phyloP scores from a whole-genome alignment of 148 eudicot genomes.

The Rhododendron molle region DNA sequence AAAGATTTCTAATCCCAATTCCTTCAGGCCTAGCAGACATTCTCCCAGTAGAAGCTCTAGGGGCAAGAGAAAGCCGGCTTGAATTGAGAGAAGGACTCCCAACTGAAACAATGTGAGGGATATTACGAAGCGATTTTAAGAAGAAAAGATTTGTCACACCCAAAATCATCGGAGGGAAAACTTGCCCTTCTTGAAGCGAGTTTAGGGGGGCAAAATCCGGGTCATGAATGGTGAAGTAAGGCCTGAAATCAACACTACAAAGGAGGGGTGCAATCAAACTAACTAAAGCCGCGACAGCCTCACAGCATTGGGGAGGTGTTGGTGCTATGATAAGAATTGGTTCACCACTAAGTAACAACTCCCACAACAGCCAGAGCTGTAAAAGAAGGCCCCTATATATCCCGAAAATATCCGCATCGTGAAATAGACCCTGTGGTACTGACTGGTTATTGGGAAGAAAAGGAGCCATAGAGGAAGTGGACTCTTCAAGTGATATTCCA shows the following conservation, averaged over 20 bases:
- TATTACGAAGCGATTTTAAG: constrained; percentile 75
- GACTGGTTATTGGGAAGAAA: constrained; percentile 78
- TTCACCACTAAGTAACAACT: constrained; percentile 83
- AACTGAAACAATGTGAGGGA: constrained; percentile 84
- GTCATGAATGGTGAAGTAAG: constrained; percentile 96
- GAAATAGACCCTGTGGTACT: constrained; percentile 83
- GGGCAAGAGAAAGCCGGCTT: constrained; percentile 40
- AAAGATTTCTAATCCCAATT: constrained; percentile 47
- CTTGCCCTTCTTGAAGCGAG: constrained; percentile 60
- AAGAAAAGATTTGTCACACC: constrained; percentile 95
- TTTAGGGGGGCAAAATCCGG: constrained; percentile 72
- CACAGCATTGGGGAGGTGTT: constrained; percentile 93
- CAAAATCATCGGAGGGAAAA: constrained; percentile 81
- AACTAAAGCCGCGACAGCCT: constrained; percentile 92
- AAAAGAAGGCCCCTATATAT: constrained; percentile 73
- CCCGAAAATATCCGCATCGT: constrained; percentile 92
- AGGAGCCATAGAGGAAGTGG: constrained; percentile 58
- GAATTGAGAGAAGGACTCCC: constrained; percentile 71
- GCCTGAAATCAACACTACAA: constrained; percentile 90
- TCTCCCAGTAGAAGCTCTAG: constrained; percentile 48
- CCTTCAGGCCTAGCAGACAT: constrained; percentile 47
- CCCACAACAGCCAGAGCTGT: constrained; percentile 97
- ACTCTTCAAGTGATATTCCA: constrained; percentile 52
- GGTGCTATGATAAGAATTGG: constrained; percentile 94
- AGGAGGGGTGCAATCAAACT: constrained; percentile 90